These are phyloP conservation scores for Aspergillus ruber DNA, from an alignment of 2,329 filamentous ascomycete genomes.

Conservation along the genomic window DNA sequence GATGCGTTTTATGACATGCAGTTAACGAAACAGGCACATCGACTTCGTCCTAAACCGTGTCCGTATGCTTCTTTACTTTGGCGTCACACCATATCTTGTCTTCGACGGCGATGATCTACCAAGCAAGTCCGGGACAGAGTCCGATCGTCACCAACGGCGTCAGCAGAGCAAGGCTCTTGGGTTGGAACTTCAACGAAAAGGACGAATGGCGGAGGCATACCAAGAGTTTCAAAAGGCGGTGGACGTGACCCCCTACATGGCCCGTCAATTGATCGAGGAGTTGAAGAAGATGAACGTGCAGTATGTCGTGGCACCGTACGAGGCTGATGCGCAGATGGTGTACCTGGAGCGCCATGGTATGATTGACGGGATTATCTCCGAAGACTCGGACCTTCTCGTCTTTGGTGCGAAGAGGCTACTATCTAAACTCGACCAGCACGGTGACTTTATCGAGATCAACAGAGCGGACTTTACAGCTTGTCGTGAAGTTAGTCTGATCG, in stretches of 20 bases:
- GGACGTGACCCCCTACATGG: slow-evolving; percentile 95
- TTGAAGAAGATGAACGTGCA: slow-evolving; percentile 72
- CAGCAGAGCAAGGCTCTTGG: slow-evolving; percentile 71
- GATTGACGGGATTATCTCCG: slow-evolving; percentile 82
- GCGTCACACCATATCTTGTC: slow-evolving; percentile 86
- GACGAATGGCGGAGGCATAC: slow-evolving; percentile 72
- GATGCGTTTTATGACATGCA: slow-evolving; percentile 49
- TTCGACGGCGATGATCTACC: slow-evolving; percentile 95
- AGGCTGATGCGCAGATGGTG: slow-evolving; percentile 93
- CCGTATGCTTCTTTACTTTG: slow-evolving; percentile 88
- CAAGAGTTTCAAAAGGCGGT: slow-evolving; percentile 89
- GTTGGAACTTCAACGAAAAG: slow-evolving; percentile 71
- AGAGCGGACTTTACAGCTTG: slow-evolving; percentile 83
- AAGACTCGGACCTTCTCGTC: slow-evolving; percentile 92
- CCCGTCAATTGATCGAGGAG: slow-evolving; percentile 81
- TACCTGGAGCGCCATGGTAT: slow-evolving; percentile 84
- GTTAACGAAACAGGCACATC: slow-evolving; percentile 60
- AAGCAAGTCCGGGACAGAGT: slow-evolving; percentile 84
- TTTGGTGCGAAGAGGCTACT: slow-evolving; percentile 87
- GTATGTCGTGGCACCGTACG: slow-evolving; percentile 93
- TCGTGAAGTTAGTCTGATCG: slow-evolving; percentile 78
- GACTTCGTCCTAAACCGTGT: slow-evolving; percentile 86
- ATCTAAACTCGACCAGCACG: slow-evolving; percentile 91
- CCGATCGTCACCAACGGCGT: slow-evolving; percentile 65
- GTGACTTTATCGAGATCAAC: slow-evolving; percentile 86